Evolutionary conservation across 2,329 filamentous ascomycete species (phyloP).

Genomic region (Epichloe uncinata): DNA sequence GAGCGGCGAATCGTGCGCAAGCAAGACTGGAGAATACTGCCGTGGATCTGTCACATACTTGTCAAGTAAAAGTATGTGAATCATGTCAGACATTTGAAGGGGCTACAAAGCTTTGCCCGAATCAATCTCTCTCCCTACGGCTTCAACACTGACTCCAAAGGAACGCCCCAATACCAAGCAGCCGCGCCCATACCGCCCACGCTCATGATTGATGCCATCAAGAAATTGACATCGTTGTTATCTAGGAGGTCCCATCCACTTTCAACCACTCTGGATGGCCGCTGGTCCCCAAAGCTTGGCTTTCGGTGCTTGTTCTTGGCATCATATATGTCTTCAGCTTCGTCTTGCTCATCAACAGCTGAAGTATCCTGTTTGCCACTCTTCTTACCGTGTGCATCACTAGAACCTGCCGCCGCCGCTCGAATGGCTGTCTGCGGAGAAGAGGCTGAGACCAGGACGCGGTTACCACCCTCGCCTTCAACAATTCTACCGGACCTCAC

Average conservation of each 20-base stretch:
- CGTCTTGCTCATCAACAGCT: slow-evolving; percentile 22
- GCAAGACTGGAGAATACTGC: too few relatives aligned
- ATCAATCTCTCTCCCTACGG: background rate
- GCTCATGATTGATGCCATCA: slow-evolving; percentile 80
- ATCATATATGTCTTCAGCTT: slow-evolving; percentile 32
- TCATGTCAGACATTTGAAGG: too few relatives aligned
- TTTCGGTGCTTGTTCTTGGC: slow-evolving; percentile 34
- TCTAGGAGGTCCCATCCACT: slow-evolving; percentile 64
- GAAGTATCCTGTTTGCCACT: slow-evolving; percentile 22
- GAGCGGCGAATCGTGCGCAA: too few relatives aligned
- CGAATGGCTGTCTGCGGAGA: background rate
- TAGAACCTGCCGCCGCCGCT: background rate
- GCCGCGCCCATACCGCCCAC: slow-evolving; percentile 58
- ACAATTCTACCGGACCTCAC: slow-evolving; percentile 74
- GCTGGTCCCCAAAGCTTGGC: slow-evolving; percentile 39
- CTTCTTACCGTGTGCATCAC: slow-evolving; percentile 27
- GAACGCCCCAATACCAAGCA: slow-evolving; percentile 46
- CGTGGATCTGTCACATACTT: slow-evolving; percentile 18
- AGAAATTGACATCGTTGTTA: slow-evolving; percentile 90
- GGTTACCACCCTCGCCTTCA: slow-evolving; percentile 65
- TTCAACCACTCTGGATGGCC: slow-evolving; percentile 50
- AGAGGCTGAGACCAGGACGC: slow-evolving; percentile 33
- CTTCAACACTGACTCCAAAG: slow-evolving; percentile 24
- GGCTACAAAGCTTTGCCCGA: too few relatives aligned
- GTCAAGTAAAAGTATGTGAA: slow-evolving; percentile 10